phyloP scores from a whole-genome alignment of 2,329 filamentous ascomycete genomes.

The Apiospora saccharicola region DNA sequence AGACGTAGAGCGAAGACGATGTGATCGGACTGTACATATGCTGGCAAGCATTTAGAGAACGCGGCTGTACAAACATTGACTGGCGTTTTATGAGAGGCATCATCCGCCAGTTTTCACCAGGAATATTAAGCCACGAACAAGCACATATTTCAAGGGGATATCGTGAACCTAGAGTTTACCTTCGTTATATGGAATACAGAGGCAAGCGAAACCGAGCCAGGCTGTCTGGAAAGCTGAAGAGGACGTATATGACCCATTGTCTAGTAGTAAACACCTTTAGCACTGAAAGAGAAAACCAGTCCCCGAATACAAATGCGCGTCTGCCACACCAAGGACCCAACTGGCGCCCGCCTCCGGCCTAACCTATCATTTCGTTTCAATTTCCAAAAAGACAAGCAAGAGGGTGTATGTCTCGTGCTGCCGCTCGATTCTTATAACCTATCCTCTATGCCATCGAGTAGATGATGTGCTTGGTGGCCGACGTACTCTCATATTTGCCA shows the following conservation, averaged over 20 bases:
- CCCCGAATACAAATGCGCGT: slow-evolving; percentile 1
- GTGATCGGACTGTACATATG: neutral
- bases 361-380: slow-evolving; percentile 6
- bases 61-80: neutral
- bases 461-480: neutral
- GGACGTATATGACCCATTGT: slow-evolving; percentile 4
- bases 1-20: slow-evolving; percentile 51
- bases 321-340: neutral
- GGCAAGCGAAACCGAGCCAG: neutral
- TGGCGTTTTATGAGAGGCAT: neutral
- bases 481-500: neutral
- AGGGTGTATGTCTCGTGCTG: neutral
- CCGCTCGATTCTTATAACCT: slow-evolving; percentile 1
- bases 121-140: neutral
- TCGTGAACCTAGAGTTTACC: neutral
- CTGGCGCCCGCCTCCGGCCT: neutral
- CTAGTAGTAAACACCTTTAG: slow-evolving; percentile 3
- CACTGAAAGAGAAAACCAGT: neutral
- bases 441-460: neutral
- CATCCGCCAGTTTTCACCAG: neutral
- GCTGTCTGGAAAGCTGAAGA: neutral
- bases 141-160: neutral
- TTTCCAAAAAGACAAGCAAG: neutral
- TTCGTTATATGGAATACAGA: neutral
- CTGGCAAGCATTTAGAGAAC: neutral